These are phyloP conservation scores for Globisporangium recalcitrans DNA, from an alignment of 352 stramenopile species.

Conservation along the genomic window DNA sequence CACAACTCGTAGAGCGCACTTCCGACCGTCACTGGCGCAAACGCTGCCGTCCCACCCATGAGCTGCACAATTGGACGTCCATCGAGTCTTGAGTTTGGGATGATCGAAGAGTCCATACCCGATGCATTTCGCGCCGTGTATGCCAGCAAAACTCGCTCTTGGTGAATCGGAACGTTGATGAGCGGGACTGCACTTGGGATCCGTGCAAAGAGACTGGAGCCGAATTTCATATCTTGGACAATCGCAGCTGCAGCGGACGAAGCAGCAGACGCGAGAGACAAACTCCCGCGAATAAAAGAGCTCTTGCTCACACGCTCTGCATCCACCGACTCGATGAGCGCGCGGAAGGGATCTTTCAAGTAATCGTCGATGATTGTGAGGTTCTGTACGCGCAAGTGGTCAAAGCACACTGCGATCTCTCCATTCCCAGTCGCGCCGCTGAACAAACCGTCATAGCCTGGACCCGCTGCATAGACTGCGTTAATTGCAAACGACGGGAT, in stretches of 20 bases:
- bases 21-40: slow-evolving; percentile 24
- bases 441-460: slow-evolving; percentile 54
- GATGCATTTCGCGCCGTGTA: slow-evolving; percentile 41
- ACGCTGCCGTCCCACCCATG: slow-evolving; percentile 36
- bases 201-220: slow-evolving; percentile 43
- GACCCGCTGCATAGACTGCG: slow-evolving; percentile 46
- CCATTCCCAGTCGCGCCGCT: slow-evolving; percentile 40
- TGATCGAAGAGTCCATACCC: slow-evolving; percentile 30
- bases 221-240: slow-evolving; percentile 63
- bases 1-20: slow-evolving; percentile 40
- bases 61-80: slow-evolving; percentile 52
- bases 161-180: slow-evolving; percentile 40
- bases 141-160: slow-evolving; percentile 47
- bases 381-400: slow-evolving; percentile 43
- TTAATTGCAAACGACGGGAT: slow-evolving; percentile 46
- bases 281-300: slow-evolving; percentile 38
- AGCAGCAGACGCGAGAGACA: slow-evolving; percentile 54
- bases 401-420: slow-evolving; percentile 43
- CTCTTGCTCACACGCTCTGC: slow-evolving; percentile 44
- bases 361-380: slow-evolving; percentile 56
- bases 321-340: slow-evolving; percentile 67
- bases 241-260: slow-evolving; percentile 60
- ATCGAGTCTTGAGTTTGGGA: slow-evolving; percentile 47
- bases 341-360: slow-evolving; percentile 57
- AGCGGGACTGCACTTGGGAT: slow-evolving; percentile 47